phyloP scores from a whole-genome alignment of 176 grass and related monocot species.

The Lolium rigidum region DNA sequence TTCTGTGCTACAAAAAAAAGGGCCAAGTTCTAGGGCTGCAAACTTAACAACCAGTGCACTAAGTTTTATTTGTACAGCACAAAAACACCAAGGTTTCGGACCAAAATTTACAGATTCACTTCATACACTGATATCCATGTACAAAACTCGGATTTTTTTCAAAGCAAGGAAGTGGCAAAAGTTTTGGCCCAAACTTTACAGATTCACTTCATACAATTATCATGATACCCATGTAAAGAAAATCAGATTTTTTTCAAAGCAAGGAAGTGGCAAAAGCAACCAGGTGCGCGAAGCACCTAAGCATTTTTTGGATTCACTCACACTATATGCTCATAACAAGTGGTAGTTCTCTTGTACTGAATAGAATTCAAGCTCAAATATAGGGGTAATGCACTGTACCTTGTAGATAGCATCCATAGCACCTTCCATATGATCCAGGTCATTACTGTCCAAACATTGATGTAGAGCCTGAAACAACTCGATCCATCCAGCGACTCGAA shows the following conservation, averaged over 20 bases:
- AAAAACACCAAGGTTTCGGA: not conserved
- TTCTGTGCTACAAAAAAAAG: not conserved
- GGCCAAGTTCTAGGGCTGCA: not conserved
- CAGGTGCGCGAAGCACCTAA: not conserved
- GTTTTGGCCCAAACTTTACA: not conserved
- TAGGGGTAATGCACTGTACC: slow-evolving; percentile 48
- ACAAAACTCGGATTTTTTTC: no score
- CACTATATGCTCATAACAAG: not conserved
- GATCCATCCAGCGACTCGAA: slow-evolving; percentile 78
- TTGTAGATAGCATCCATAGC: slow-evolving; percentile 98
- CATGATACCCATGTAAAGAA: not conserved
- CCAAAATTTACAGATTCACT: no score
- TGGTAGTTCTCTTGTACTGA: not conserved
- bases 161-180: no score
- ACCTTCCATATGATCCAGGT: slow-evolving; percentile 98
- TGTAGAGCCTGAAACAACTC: slow-evolving; percentile 88
- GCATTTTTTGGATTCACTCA: slow-evolving; percentile 7
- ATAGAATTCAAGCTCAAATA: slow-evolving; percentile 16
- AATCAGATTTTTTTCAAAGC: slow-evolving; percentile 8
- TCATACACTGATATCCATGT: not conserved
- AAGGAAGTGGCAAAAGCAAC: not conserved
- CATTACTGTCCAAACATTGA: slow-evolving; percentile 85
- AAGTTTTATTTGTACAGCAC: not conserved
- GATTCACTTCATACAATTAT: not conserved
- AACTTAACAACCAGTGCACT: not conserved